phyloP scores from a whole-genome alignment of 768 basidiomycete genomes.

The Infundibulicybe gibba region DNA sequence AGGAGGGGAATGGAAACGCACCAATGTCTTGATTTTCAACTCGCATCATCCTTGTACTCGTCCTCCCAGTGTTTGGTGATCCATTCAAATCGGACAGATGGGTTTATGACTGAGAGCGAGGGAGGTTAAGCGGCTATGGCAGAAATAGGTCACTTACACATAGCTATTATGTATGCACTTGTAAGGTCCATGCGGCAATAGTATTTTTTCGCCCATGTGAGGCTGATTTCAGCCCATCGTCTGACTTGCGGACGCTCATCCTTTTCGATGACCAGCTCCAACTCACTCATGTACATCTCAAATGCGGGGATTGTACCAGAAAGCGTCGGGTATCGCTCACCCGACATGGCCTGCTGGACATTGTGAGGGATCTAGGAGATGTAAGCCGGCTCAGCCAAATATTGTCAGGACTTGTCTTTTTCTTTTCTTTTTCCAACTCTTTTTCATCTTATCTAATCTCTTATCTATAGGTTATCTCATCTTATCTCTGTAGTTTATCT shows the following conservation, averaged over 20 bases:
- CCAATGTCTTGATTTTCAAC: slow-evolving; percentile 9
- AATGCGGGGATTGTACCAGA: slow-evolving; percentile 7
- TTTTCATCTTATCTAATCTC: too few species aligned
- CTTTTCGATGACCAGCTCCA: slow-evolving; percentile 3
- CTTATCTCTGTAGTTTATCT: too few species aligned
- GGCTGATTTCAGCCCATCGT: slow-evolving; percentile 2
- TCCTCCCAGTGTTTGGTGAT: slow-evolving; percentile 10
- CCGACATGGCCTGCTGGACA: slow-evolving; percentile 4
- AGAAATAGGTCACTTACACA: slow-evolving; percentile 7
- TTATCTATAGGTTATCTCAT: too few species aligned
- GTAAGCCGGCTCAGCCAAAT: too few species aligned
- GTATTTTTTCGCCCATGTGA: slow-evolving; percentile 7
- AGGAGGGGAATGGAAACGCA: neutral
- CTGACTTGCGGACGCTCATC: neutral
- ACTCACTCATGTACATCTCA: slow-evolving; percentile 7
- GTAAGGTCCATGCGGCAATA: slow-evolving; percentile 7
- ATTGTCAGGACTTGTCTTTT: too few species aligned
- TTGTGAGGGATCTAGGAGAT: neutral
- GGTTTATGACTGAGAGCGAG: slow-evolving; percentile 13
- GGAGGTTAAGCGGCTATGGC: neutral
- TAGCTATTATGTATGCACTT: slow-evolving; percentile 7
- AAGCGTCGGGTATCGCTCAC: slow-evolving; percentile 7
- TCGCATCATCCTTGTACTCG: slow-evolving; percentile 6
- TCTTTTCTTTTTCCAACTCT: too few species aligned
- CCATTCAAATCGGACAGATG: slow-evolving; percentile 13